These are phyloP conservation scores for Protomyces inundatus DNA, from an alignment of 1,139 yeast genomes.

Conservation along the genomic window DNA sequence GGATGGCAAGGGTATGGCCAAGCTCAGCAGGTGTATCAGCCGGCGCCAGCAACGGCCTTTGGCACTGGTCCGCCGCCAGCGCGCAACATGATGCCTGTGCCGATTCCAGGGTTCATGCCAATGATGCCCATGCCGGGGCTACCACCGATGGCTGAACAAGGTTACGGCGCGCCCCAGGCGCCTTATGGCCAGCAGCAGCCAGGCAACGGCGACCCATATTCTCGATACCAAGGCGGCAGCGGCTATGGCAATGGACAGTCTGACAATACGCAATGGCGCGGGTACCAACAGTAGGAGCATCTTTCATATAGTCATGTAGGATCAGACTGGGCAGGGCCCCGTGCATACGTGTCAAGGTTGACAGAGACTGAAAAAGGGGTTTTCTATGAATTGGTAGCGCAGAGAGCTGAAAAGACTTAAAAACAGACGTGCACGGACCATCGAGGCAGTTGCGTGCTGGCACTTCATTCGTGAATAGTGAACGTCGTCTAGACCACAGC, in stretches of 20 bases:
- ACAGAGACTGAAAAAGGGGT: too few species aligned
- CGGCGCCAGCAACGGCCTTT: constrained; percentile 7
- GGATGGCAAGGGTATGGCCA: constrained; percentile 18
- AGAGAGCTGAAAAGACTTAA: too few species aligned
- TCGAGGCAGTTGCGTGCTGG: too few species aligned
- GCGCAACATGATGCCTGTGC: constrained; percentile 10
- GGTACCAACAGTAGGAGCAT: constrained; percentile 3
- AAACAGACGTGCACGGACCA: too few species aligned
- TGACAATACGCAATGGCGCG: constrained; percentile 3
- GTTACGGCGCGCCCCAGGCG: neutral
- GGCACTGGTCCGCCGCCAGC: constrained; percentile 16
- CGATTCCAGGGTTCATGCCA: constrained; percentile 12
- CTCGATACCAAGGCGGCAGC: constrained; percentile 7
- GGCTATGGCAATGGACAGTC: constrained; percentile 1
- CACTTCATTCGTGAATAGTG: too few species aligned
- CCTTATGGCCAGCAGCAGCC: neutral
- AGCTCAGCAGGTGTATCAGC: neutral
- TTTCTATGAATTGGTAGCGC: too few species aligned
- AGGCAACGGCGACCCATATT: neutral
- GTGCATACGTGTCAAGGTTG: too few species aligned
- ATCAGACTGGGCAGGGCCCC: too few species aligned
- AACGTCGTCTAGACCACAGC: too few species aligned
- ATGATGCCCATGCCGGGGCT: neutral
- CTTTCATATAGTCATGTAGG: too few species aligned
- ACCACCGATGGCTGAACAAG: neutral